Evolutionary conservation across 768 basidiomycete species (phyloP), one percentile per base, ranked within the genome.

Genomic region (Imleria badia): DNA sequence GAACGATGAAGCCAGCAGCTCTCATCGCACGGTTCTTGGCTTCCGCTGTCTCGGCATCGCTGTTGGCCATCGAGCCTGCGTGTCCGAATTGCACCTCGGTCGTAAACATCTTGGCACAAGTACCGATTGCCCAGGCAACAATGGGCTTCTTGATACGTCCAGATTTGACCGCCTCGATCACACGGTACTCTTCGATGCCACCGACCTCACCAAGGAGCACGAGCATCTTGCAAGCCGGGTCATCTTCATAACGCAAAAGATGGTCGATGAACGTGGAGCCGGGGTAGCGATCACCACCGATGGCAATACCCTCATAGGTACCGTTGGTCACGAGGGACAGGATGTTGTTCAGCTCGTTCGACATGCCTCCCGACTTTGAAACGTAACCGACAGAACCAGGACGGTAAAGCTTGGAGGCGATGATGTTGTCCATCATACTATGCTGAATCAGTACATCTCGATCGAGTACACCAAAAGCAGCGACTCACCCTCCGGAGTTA

Each of bases 381-480:
- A 99, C 96, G 74, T 98, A 99, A 67, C 95, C 96, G 65, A 99
- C 91, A 13, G 94, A 94, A 52, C 96, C 96, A 26, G 94, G 79
- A 66, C 95, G 94, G 84, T 98, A 99, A 59, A 99, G 89, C 81
- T 98, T 99, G 59, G 94, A 96, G 8, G 95, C 79, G 69, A 98
- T 97, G 77, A 98, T 95, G 81, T 98, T 99, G 81, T 99, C 96
- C 95, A 98, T 97, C 96, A 98, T 98, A 68, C 92, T 88, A 56
- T 7, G 11, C 2, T 11, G 31, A 47, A 47, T 65, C 8, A 64
- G 51, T 34, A 53, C 20, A 30, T 23, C n/a, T 48, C 15, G 5
- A 22, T 20, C 14, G 2, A 11, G 42, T 11, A n/a, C 20, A 11
- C 5, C n/a, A 31, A 47, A 41, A 9, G 11, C 1, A 31, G 11